Base-by-base conservation (phyloP, 768 basidiomycete genomes). In the Rhodotorula toruloides region DNA sequence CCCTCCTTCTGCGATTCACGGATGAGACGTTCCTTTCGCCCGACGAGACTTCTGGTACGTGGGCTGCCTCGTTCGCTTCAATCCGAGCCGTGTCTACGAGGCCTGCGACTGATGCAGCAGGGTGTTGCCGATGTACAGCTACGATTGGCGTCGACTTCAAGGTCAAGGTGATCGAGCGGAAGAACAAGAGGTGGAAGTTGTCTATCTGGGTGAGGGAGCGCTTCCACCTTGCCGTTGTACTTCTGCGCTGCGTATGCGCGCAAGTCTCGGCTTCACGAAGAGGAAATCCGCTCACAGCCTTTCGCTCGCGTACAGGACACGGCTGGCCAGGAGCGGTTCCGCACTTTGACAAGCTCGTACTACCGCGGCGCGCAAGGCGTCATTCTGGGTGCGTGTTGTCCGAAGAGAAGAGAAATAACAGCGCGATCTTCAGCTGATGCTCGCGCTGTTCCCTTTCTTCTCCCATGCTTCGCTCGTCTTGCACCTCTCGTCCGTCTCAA, bases 21-120 rank as follows among this genome's bases (percentile, higher is more conserved):
- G 93, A 97, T 76, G 89, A 94, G 79, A 89, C 90, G 73, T 97
- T 92, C 87, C 79, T 97, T 27, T 86, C 89, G 12, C 88, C 90
- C 76, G 91, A 93, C 75, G 91, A 92, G 78, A 85, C 86, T 53
- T 89, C 85, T 68, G 87, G 89, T 36, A 90, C 88, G 32, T 90
- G 89, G 12, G 16, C 34, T 4, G n/a, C 10, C 73, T 86, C 32
- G 47, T 34, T 69, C 36, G 48, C 58, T 37, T 29, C 34, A 27
- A 64, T 68, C n/a, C 68, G 42, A 63, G 57, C 37, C 40, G 85
- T 58, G 47, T 49, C 55, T 86, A 74, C 88, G 54, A 17, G 19
- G 6, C 39, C 43, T 13, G 29, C 14, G 16, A 8, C 25, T 27
- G 7, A 6, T 0, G 5, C 7, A 39, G 36, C 46, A 13, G 37